Base-by-base conservation (phyloP, 1,284 basidiomycete species). In the Tilletiaria anomala region DNA sequence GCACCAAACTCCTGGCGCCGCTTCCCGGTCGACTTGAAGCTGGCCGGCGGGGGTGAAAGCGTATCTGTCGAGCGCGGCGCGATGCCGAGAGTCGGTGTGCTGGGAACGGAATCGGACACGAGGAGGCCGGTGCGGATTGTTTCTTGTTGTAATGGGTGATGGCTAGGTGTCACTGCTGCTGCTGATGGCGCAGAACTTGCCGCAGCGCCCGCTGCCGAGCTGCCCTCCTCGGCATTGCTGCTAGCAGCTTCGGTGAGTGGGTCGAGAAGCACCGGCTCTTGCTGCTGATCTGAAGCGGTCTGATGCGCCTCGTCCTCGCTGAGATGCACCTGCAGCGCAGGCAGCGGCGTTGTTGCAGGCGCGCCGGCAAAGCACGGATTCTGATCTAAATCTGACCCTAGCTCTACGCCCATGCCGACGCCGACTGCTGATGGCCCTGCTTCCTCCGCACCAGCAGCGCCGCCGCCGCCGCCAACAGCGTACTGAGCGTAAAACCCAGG, bases 21-120 rank as follows among this genome's bases (percentile, higher is more conserved):
- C 38, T 32, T 31, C 38, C 20, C 23, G 20, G 11, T 20, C 22
- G 12, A 16, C 20, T 10, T n/a, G 6, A 37, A 14, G 10, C 36
- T 21, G 20, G 12, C 14, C 10, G 36, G 23, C 15, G 16, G 34
- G 6, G 24, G 2, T 29, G 47, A 12, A 18, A 20, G 15, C 2
- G 31, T 20, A 5, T 37, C 32, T 45, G 47, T n/a, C n/a, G 24
- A 34, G 10, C 16, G 37, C 17, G 26, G 20, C 10, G 5, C 14
- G 20, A n/a, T 10, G 22, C 18, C 17, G 20, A 23, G 33, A 35
- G 32, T 31, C 23, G n/a, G 23, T 17, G 12, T 52, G 48, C 17
- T 53, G 45, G 17, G 19, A 23, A 14, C 19, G 17, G 23, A 10
- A 20, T 4, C 8, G 10, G 36, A 20, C 4, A n/a, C 14, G n/a